Evolutionary conservation across 2,329 filamentous ascomycete species (phyloP).

Genomic region (Calycina herbarum): DNA sequence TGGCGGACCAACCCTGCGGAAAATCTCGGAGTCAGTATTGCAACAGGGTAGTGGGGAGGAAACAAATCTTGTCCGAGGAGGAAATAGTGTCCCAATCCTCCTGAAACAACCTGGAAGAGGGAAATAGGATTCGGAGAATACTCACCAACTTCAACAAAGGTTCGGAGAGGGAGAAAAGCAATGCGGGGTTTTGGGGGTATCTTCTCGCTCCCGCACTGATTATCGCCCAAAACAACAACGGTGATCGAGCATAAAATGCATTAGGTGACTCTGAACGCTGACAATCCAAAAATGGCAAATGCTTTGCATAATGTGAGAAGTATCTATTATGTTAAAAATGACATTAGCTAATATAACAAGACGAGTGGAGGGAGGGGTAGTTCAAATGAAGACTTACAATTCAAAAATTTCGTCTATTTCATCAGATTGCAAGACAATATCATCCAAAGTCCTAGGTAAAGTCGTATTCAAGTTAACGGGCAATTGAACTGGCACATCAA

Average conservation of each 20-base stretch:
- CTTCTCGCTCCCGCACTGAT: constrained; percentile 17
- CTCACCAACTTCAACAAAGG: constrained; percentile 11
- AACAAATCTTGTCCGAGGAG: too few species aligned
- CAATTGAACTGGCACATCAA: not conserved
- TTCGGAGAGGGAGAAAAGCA: constrained; percentile 13
- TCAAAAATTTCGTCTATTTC: constrained; percentile 20
- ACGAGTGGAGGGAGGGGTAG: not conserved
- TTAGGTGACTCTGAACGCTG: constrained; percentile 16
- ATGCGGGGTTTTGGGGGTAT: constrained; percentile 14
- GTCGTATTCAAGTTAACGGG: constrained; percentile 6
- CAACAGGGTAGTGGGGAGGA: too few species aligned
- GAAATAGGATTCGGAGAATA: too few species aligned
- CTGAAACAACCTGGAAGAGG: too few species aligned
- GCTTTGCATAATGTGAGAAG: constrained; percentile 17
- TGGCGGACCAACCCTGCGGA: constrained; percentile 13
- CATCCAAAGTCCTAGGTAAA: constrained; percentile 14
- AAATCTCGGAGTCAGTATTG: too few species aligned
- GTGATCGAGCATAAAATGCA: constrained; percentile 18
- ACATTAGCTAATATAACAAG: not conserved
- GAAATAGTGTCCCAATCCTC: too few species aligned
- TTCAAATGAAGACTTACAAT: constrained; percentile 9
- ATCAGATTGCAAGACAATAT: constrained; percentile 11
- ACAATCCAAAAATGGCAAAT: constrained; percentile 19
- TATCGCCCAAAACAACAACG: constrained; percentile 21
- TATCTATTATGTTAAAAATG: constrained; percentile 10